A percentile compares a stretch with the other conserved stretches of the same genome.
phyloP scores from a whole-genome alignment of 495 filamentous ascomycete species.

The Monascus purpureus region DNA sequence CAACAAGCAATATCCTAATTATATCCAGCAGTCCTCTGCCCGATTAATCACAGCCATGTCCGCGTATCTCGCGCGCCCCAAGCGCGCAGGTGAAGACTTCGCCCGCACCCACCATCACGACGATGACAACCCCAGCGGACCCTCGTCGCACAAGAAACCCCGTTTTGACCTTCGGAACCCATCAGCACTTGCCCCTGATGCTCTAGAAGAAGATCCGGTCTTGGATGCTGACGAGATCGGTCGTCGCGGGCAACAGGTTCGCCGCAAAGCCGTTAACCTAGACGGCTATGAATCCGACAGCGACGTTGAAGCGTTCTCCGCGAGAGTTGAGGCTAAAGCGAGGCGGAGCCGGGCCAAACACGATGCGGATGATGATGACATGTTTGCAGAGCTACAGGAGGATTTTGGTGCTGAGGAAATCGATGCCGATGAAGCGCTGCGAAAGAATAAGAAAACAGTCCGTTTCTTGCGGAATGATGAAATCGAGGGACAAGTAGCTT shows the following conservation, averaged over 20 bases:
- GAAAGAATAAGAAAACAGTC: slow-evolving; percentile 66
- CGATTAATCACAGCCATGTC: too few species aligned
- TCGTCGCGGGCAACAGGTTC: slow-evolving; percentile 57
- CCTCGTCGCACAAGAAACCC: slow-evolving; percentile 58
- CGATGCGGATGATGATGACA: slow-evolving; percentile 54
- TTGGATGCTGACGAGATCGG: slow-evolving; percentile 91
- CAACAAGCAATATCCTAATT: too few species aligned
- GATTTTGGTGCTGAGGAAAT: slow-evolving; percentile 41
- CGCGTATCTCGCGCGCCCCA: slow-evolving; percentile 56
- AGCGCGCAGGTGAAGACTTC: slow-evolving; percentile 68
- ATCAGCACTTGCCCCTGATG: slow-evolving; percentile 69
- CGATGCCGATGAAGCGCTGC: slow-evolving; percentile 27
- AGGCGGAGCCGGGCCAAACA: slow-evolving; percentile 33
- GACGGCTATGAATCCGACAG: slow-evolving; percentile 96
- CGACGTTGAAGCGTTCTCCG: slow-evolving; percentile 80
- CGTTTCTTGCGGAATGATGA: slow-evolving; percentile 59
- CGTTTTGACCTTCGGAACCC: slow-evolving; percentile 94
- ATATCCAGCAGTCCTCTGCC: too few species aligned
- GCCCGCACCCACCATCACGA: slow-evolving; percentile 54
- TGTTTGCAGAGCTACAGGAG: slow-evolving; percentile 72
- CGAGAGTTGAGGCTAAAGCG: slow-evolving; percentile 44
- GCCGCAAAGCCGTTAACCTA: slow-evolving; percentile 85
- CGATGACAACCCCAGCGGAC: slow-evolving; percentile 30
- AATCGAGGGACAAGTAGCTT: slow-evolving; percentile 75
- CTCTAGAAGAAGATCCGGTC: slow-evolving; percentile 62